Evolutionary conservation across 371 early-diverging fungal species (phyloP).

Genomic region (Mortierella sp.): DNA sequence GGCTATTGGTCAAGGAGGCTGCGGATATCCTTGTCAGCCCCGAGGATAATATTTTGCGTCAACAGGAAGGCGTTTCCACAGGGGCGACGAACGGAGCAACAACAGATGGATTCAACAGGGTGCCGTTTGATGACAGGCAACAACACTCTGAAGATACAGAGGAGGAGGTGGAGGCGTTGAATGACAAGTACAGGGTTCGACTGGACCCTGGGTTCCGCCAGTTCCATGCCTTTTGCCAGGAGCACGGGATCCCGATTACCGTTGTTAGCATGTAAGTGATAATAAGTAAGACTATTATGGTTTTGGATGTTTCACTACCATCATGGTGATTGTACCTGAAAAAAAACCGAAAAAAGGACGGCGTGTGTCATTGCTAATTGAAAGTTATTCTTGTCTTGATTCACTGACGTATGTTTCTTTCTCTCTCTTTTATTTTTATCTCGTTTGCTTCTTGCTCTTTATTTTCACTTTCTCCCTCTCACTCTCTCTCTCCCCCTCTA

Average conservation of each 20-base stretch:
- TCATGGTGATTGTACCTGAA: neutral
- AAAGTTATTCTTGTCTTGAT: too few relatives aligned
- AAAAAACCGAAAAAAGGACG: neutral
- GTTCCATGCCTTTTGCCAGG: constrained; percentile 30
- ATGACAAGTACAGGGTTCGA: constrained; percentile 15
- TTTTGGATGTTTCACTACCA: neutral
- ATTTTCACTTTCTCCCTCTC: neutral
- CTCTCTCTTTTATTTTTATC: neutral
- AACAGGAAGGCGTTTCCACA: constrained; percentile 2
- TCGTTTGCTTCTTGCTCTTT: too few relatives aligned
- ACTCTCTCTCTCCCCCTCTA: too few relatives aligned
- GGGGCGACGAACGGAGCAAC: neutral
- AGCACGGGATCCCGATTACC: constrained; percentile 28
- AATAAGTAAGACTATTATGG: constrained; percentile 14
- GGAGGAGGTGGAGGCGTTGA: neutral
- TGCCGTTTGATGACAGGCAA: neutral
- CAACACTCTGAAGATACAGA: neutral
- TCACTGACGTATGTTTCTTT: neutral
- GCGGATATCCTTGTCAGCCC: constrained; percentile 38
- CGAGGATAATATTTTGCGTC: neutral
- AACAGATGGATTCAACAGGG: neutral
- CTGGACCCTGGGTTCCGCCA: constrained; percentile 36
- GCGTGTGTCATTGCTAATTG: neutral
- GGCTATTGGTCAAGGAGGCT: constrained; percentile 24
- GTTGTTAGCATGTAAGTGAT: constrained; percentile 33